Base-by-base conservation (phyloP, 106 monocot species). In the Gastrodia elata region DNA sequence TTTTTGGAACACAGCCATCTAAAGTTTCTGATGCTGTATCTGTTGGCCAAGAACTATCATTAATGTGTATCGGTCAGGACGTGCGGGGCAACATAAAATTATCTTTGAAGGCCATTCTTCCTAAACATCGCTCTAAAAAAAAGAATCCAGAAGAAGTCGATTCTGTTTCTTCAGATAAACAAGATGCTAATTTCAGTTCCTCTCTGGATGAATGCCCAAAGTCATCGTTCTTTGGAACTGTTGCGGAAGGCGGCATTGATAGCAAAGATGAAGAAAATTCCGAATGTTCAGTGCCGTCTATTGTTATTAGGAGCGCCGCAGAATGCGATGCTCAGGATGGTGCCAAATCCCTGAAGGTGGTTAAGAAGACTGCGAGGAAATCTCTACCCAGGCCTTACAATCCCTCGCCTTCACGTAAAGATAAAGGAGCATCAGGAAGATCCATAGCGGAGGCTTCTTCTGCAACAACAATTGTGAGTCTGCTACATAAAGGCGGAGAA, bases 51-150 rank as follows among this genome's bases (percentile, higher is more conserved):
- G 78, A 84, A 71, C 79, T 93, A 26, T 88, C 93, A 57, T 38
- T 97, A 39, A 85, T 81, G 86, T 97, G 97, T 76, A 93, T 97
- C 28, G 92, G 79, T 16, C 84, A 86, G 74, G 93, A 97, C 73
- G 74, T 93, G 6, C 84, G 93, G 74, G 97, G 97, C 39, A 91
- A 97, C 73, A 84, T 97, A 69, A 97, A 88, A 74, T 78, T 97
- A 2, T 97, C 97, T 41, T 72, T 90, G 56, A 97, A 91, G 75
- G 92, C 93, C 24, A 84, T 80, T 64, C 75, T 83, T 33, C 75
- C 86, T 64, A 76, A 72, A 57, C 72, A 30, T 35, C 75, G 74
- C 24, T 77, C 74, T 6, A 28, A 58, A 69, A 73, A 71, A 41
- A 68, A 78, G 57, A 38, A 70, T 39, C 24, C 41, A 18, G 52